phyloP scores from a whole-genome alignment of 1,284 basidiomycete species.

The Termitomyces sp. region DNA sequence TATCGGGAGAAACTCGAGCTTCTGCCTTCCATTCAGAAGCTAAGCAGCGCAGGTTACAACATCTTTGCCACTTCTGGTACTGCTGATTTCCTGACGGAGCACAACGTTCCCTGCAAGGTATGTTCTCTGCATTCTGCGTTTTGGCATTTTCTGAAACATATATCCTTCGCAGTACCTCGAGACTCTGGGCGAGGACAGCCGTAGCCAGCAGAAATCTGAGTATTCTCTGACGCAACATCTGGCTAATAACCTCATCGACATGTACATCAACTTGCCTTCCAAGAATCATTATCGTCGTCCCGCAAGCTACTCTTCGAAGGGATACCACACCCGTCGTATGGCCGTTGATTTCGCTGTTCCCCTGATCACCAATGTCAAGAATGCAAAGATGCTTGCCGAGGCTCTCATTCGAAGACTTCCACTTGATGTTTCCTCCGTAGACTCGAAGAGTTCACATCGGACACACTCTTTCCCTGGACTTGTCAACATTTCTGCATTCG shows the following conservation, averaged over 20 bases:
- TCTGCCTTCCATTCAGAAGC: slow-evolving; percentile 92
- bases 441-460: slow-evolving; percentile 92
- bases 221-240: slow-evolving; percentile 94
- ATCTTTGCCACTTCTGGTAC: slow-evolving; percentile 98
- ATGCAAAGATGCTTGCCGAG: slow-evolving; percentile 95
- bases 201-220: slow-evolving; percentile 85
- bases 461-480: slow-evolving; percentile 92
- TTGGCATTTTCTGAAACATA: slow-evolving; percentile 7
- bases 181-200: slow-evolving; percentile 72
- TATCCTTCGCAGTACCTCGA: slow-evolving; percentile 73
- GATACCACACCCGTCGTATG: slow-evolving; percentile 95
- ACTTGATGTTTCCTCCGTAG: slow-evolving; percentile 85
- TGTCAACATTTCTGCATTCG: slow-evolving; percentile 84
- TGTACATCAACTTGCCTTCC: slow-evolving; percentile 99
- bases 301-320: slow-evolving; percentile 95
- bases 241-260: slow-evolving; percentile 93
- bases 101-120: slow-evolving; percentile 82
- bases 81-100: slow-evolving; percentile 90
- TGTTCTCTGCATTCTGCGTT: slow-evolving; percentile 13
- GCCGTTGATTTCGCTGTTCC: slow-evolving; percentile 99
- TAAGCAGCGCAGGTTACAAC: slow-evolving; percentile 92
- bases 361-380: slow-evolving; percentile 98
- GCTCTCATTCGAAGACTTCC: slow-evolving; percentile 87
- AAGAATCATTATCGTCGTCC: slow-evolving; percentile 98
- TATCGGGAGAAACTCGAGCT: slow-evolving; percentile 98